Evolutionary conservation across 2,329 filamentous ascomycete species (phyloP).

Genomic region (Pseudogymnoascus sp.): DNA sequence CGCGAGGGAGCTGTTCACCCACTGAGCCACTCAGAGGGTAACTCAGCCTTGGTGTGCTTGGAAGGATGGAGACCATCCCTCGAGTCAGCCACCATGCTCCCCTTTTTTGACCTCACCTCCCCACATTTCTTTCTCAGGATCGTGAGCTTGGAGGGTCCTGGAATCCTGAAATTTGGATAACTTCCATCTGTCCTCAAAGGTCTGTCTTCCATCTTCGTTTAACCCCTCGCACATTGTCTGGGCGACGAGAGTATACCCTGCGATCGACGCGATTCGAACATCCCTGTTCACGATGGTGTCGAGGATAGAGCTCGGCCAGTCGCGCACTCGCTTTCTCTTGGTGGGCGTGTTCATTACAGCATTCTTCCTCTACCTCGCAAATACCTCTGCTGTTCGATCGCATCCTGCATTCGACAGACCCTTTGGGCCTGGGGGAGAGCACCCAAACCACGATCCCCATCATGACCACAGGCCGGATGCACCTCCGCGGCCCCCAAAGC

Average conservation of each 20-base stretch:
- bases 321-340: neutral
- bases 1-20: neutral
- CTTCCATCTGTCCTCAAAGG: neutral
- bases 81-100: neutral
- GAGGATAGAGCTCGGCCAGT: neutral
- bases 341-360: neutral
- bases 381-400: neutral
- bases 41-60: neutral
- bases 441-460: neutral
- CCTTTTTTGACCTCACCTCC: neutral
- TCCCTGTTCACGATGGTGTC: conserved; percentile 1
- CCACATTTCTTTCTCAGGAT: neutral
- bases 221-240: neutral
- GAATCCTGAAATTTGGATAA: neutral
- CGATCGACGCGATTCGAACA: neutral
- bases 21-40: neutral
- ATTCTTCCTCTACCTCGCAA: neutral
- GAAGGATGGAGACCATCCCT: neutral
- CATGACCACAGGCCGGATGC: neutral
- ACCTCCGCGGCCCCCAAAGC: neutral
- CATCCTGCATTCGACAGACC: neutral
- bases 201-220: neutral
- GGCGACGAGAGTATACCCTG: neutral
- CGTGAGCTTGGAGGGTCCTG: neutral
- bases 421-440: neutral